Evolutionary conservation across 257 asterid species (phyloP), one percentile per base, ranked within the genome.

Genomic region (Solanum arcanum): DNA sequence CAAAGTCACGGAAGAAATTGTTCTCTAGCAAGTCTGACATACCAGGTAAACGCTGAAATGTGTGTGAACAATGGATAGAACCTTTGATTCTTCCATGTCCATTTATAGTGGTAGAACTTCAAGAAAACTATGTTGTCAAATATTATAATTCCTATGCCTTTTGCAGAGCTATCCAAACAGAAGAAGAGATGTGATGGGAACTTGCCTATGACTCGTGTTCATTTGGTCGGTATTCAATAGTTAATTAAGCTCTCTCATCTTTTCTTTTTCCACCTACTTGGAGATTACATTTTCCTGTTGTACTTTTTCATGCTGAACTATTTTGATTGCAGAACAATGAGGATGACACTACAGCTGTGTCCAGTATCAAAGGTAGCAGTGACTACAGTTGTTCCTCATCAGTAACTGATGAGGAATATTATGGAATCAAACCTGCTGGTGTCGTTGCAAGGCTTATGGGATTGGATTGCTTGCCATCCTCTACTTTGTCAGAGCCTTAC

Each of bases 371-470:
- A 91, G 98, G 90, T 86, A 91, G 97, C 82, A 92, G 96, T 84
- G 95, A 95, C 81, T 94, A 92, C 64, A 94, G 98, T 86, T 93
- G 95, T 88, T 91, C 98, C 89, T 94, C 98, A 68, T 97, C 98
- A 1, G 89, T 94, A 70, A 90, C 93, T 12, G 98, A 95, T 86
- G 99, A 97, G 80, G 99, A 95, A 33, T 70, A 90, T 85, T 90
- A 85, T 56, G 92, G 91, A 60, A 87, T 89, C 9, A 94, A 86
- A 88, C 92, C 93, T 23, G 99, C 98, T 1, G 93, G 97, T 3
- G 97, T 97, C 4, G 97, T 96, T 90, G 99, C 98, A n/a, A 92
- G 98, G 87, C 98, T 97, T 39, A 97, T 97, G 99, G 99, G 99
- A 62, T 90, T 97, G 90, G 98, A 97, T 87, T 90, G 93, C 75